Conservation (phyloP, 1,284 basidiomycete species). For the Hortiboletus rubellus region DNA sequence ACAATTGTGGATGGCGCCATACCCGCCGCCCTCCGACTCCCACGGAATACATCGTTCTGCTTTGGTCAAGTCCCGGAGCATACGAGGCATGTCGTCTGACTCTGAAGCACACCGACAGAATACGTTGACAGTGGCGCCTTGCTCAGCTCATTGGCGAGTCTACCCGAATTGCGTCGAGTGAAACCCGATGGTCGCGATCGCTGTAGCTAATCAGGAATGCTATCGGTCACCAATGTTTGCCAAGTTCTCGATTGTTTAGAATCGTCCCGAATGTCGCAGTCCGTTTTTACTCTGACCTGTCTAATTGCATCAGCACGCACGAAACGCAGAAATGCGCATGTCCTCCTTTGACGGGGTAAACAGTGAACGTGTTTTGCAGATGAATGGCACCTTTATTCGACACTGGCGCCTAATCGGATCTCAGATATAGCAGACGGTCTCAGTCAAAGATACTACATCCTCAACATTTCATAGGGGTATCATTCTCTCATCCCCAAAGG, state of each 20-base stretch:
- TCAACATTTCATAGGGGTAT: neutral
- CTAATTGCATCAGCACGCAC: neutral
- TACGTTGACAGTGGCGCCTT: neutral
- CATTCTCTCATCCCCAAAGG: too few species aligned
- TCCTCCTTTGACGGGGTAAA: too few species aligned
- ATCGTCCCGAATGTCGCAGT: neutral
- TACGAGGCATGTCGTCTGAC: neutral
- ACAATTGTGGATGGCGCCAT: neutral
- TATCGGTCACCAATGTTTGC: neutral
- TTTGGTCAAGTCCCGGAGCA: neutral
- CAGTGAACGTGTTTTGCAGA: too few species aligned
- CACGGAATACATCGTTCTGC: slow-evolving; percentile 6
- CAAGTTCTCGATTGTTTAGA: neutral
- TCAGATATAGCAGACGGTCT: too few species aligned
- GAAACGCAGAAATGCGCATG: too few species aligned
- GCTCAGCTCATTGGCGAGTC: neutral
- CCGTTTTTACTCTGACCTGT: neutral
- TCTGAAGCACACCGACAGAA: neutral
- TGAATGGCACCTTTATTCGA: too few species aligned
- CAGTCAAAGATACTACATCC: neutral
- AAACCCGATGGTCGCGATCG: too few species aligned
- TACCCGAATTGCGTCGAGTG: too few species aligned
- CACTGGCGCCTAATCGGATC: too few species aligned
- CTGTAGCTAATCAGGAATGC: too few species aligned
- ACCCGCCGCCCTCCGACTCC: slow-evolving; percentile 10